Evolutionary conservation across 345 rosid genomes (phyloP).

Genomic region (Eucalyptus cloeziana): DNA sequence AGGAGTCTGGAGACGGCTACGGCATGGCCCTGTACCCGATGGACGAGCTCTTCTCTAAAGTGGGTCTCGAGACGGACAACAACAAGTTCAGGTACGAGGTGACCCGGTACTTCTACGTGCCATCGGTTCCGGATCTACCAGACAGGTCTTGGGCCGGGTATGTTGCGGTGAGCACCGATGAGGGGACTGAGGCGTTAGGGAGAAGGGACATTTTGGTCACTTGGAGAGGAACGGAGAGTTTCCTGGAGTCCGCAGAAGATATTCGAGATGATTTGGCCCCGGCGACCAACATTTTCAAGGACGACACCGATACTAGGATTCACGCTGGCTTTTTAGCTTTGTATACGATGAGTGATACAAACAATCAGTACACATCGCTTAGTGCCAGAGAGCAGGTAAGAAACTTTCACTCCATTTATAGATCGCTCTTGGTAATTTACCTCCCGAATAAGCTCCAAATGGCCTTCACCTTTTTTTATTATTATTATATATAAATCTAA

Average conservation of each 20-base stretch:
- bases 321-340: conserved; percentile 43
- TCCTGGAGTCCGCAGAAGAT: conserved; percentile 47
- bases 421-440: not conserved
- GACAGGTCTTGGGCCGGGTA: conserved; percentile 71
- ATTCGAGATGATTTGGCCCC: conserved; percentile 24
- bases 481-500: not conserved
- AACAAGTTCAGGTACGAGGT: conserved; percentile 47
- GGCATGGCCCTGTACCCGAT: conserved; percentile 45
- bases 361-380: no score
- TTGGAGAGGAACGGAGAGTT: conserved; percentile 67
- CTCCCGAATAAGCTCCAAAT: not conserved
- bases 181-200: conserved; percentile 34
- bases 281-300: conserved; percentile 25
- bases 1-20: conserved; percentile 22
- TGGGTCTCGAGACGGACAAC: conserved; percentile 28
- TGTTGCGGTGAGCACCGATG: conserved; percentile 61
- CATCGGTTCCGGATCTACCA: no score
- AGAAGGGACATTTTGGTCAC: conserved; percentile 68
- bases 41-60: conserved; percentile 33
- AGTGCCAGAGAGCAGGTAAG: conserved; percentile 53
- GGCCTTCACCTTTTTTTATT: not conserved
- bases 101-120: conserved; percentile 39
- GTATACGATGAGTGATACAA: no score
- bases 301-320: conserved; percentile 10
- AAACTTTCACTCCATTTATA: not conserved